Evolutionary conservation across 768 basidiomycete species (phyloP).

Genomic region (Collybiopsis luxurians): DNA sequence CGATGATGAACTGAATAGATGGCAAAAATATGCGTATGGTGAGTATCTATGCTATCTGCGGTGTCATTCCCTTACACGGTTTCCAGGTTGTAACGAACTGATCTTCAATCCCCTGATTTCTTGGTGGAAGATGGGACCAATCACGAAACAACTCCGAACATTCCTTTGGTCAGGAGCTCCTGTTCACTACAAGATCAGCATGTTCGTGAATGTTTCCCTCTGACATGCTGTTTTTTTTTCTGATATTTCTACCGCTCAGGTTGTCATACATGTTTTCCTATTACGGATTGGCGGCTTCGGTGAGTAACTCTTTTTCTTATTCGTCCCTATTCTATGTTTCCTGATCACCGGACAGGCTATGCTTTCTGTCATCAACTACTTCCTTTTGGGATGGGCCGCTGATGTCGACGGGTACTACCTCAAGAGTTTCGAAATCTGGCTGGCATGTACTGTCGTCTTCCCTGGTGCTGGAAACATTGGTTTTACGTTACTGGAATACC

Average conservation of each 20-base stretch:
- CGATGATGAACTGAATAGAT: constrained; percentile 88
- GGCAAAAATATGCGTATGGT: constrained; percentile 90
- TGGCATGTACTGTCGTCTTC: constrained; percentile 71
- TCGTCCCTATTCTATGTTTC: constrained; percentile 27
- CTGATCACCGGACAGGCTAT: constrained; percentile 63
- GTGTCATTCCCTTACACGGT: neutral
- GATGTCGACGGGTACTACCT: constrained; percentile 70
- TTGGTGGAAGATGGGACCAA: constrained; percentile 80
- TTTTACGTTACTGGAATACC: constrained; percentile 68
- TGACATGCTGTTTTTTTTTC: neutral
- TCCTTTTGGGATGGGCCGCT: constrained; percentile 60
- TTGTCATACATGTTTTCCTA: constrained; percentile 67
- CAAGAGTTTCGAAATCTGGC: constrained; percentile 71
- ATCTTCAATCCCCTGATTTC: constrained; percentile 80
- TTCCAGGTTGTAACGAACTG: constrained; percentile 70
- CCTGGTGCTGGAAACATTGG: constrained; percentile 68
- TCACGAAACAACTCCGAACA: constrained; percentile 74
- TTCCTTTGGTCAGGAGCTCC: constrained; percentile 79
- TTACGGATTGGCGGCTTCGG: constrained; percentile 12
- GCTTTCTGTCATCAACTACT: constrained; percentile 68
- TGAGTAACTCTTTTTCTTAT: neutral
- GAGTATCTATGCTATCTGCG: constrained; percentile 14
- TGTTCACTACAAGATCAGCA: constrained; percentile 79
- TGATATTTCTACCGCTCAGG: neutral
- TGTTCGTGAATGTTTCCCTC: constrained; percentile 26